Evolutionary conservation across 768 basidiomycete species (phyloP).

Genomic region (Leccinum boreale): DNA sequence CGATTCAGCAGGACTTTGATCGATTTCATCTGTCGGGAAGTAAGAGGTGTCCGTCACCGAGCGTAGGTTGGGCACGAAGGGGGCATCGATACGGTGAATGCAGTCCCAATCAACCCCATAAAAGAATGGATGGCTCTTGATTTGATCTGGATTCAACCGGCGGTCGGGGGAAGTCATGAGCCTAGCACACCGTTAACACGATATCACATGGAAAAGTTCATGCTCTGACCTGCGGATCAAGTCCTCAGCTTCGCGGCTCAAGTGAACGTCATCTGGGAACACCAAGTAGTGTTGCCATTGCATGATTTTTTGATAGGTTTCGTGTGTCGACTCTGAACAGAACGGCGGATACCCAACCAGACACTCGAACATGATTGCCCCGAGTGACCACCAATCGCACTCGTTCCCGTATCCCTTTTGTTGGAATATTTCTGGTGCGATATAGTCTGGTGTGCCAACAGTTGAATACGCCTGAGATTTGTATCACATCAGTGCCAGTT

Average conservation of each 20-base stretch:
- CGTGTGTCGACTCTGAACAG: slow-evolving; percentile 93
- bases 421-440: slow-evolving; percentile 94
- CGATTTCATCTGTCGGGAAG: slow-evolving; percentile 93
- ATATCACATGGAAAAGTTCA: neutral
- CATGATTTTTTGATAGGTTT: slow-evolving; percentile 97
- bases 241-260: slow-evolving; percentile 90
- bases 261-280: slow-evolving; percentile 93
- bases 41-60: slow-evolving; percentile 97
- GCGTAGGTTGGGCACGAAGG: slow-evolving; percentile 92
- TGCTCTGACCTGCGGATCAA: slow-evolving; percentile 67
- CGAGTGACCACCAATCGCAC: slow-evolving; percentile 99
- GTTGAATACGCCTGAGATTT: slow-evolving; percentile 85
- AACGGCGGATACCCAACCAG: slow-evolving; percentile 96
- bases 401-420: slow-evolving; percentile 98
- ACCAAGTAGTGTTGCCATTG: slow-evolving; percentile 85
- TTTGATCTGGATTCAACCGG: slow-evolving; percentile 77
- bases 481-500: neutral
- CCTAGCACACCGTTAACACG: slow-evolving; percentile 35
- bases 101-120: slow-evolving; percentile 92
- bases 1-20: slow-evolving; percentile 59
- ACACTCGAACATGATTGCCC: slow-evolving; percentile 98
- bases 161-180: slow-evolving; percentile 83
- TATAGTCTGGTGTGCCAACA: slow-evolving; percentile 95
- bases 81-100: slow-evolving; percentile 87
- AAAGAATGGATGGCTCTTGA: slow-evolving; percentile 91